These are phyloP conservation scores for Rhodotorula sp. DNA, from an alignment of 1,284 basidiomycete genomes.

Conservation along the genomic window DNA sequence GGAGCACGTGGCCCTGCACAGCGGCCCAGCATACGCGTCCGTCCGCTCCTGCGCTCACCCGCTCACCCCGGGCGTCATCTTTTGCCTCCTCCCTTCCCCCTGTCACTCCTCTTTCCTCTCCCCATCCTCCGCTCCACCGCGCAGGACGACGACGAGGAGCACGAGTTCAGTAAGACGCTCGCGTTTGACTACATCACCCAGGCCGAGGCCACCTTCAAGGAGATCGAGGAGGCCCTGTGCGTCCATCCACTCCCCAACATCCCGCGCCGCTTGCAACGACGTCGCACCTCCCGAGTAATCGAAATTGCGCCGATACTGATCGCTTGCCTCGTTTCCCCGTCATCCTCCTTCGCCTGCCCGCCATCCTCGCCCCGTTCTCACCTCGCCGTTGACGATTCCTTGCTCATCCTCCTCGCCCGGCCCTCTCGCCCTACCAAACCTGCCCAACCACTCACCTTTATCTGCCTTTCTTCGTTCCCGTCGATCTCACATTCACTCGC, in stretches of 20 bases:
- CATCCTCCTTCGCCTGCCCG: background rate
- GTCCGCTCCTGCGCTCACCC: background rate
- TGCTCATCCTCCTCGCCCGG: no score
- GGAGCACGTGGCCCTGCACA: no score
- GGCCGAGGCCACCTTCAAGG: conserved; percentile 51
- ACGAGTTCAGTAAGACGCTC: conserved; percentile 52
- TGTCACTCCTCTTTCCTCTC: background rate
- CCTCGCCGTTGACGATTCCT: background rate
- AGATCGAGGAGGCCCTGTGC: conserved; percentile 52
- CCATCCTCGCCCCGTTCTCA: background rate
- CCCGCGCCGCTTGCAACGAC: accelerated
- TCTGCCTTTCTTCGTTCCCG: no score
- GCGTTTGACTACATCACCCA: conserved; percentile 55
- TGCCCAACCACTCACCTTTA: no score
- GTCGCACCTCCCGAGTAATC: no score
- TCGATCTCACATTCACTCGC: no score
- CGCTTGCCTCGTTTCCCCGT: background rate
- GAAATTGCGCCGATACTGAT: no score
- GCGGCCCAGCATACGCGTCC: no score
- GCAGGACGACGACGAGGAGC: conserved; percentile 53
- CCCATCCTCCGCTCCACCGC: background rate
- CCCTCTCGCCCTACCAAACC: no score
- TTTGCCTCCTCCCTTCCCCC: background rate
- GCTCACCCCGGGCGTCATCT: background rate
- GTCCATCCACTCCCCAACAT: conserved; percentile 19